phyloP scores from a whole-genome alignment of 1,139 yeast genomes.

The Zygoascus sp. region DNA sequence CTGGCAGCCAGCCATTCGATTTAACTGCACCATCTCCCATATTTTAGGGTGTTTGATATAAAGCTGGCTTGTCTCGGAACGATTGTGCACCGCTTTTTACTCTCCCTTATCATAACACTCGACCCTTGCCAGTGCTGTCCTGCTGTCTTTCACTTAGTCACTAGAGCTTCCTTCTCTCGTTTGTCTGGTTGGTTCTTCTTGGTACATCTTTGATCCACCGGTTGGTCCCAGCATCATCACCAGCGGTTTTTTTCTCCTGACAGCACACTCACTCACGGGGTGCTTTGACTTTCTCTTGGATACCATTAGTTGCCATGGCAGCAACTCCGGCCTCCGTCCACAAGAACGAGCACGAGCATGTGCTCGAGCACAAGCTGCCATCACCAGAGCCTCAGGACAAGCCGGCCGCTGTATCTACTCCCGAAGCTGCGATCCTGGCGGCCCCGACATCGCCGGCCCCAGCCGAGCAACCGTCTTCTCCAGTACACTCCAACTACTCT shows the following conservation, averaged over 20 bases:
- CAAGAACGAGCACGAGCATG: too few species aligned
- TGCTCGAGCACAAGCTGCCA: neutral
- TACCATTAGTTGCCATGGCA: constrained; percentile 1
- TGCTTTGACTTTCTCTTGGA: neutral
- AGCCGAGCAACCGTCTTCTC: neutral
- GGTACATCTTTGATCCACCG: neutral
- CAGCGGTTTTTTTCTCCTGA: neutral
- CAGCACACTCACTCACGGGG: neutral
- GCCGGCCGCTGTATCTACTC: neutral
- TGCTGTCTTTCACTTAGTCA: too few species aligned
- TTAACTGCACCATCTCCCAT: neutral
- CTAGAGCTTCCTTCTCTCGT: too few species aligned
- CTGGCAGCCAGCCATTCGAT: neutral
- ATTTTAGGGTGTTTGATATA: neutral
- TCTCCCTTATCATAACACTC: too few species aligned
- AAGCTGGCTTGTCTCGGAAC: neutral
- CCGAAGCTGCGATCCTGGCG: neutral
- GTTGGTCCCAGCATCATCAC: neutral
- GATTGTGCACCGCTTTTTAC: neutral
- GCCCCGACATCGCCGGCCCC: neutral
- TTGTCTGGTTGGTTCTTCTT: too few species aligned
- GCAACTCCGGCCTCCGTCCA: neutral
- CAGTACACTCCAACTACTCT: neutral
- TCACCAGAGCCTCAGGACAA: neutral
- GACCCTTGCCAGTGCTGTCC: too few species aligned